Evolutionary conservation across 2,329 filamentous ascomycete genomes (phyloP), one percentile per base, ranked within the genome.

Genomic region (Dactylonectria macrodidyma): DNA sequence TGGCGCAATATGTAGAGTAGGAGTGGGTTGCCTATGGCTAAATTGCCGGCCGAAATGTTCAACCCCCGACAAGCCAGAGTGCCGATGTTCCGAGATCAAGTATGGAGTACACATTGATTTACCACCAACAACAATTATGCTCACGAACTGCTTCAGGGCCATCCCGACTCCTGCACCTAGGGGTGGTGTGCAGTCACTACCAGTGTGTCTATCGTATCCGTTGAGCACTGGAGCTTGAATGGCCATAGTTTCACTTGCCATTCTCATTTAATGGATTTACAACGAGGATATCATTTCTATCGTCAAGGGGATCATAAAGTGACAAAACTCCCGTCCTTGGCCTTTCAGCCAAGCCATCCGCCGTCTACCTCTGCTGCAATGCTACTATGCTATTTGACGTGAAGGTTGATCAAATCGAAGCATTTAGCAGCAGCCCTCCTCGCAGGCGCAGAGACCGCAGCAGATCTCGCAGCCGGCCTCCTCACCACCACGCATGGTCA

Each of bases 381-480:
- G 12, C 51, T 12, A 19, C 36, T 7, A 30, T 30, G 26, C 33
- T 10, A 54, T 11, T 22, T 36, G 14, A 24, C 24, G 6, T 30
- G 5, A 38, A 41, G 2, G 41, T 26, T 24, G 48, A 34, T 30
- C 26, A 30, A 30, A 30, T 30, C 7, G 34, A 22, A 9, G 19
- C 41, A 41, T 59, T 75, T 81, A 84, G 76, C 83, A 84, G 77
- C 83, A 84, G 24, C 73, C 75, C 71, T 84, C 83, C 1, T 84
- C 75, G 71, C 83, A 84, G 58, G 76, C 82, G 75, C 83, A 84
- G 66, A 84, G 81, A 65, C 83, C 83, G 66, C 83, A 84, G 79
- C 83, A 84, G 67, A 84, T 74, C 73, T 84, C 83, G 65, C 83
- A 84, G 44, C 83, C 83, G 41, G 81, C 83, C 68, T 84, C 83